Base-by-base conservation (phyloP, 2,329 filamentous ascomycete genomes). In the Colletotrichum tropicale region DNA sequence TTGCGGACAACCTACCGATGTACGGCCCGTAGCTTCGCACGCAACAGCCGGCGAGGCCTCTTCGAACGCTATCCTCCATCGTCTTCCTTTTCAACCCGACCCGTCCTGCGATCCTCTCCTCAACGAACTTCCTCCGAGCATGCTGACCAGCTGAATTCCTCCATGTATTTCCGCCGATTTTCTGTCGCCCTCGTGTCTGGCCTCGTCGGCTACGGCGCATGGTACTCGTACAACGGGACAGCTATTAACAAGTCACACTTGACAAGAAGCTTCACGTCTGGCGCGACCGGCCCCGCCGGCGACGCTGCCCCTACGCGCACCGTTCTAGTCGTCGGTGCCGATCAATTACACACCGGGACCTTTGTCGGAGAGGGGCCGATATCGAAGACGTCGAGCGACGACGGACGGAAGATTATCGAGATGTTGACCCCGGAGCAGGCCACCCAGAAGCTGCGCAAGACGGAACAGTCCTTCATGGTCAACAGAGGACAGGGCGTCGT, bases 381-480 rank as follows among this genome's bases (percentile, higher is more conserved):
- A 76, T 94, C 94, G 61, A 99, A 99, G 87, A 91, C 94, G 80
- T 95, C 94, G 5, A 94, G 96, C 85, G 94, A 95, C 82, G 94
- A 94, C 83, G 95, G 96, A 34, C 92, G 94, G 78, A 95, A 94
- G 82, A 94, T 98, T 38, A 89, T 99, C 75, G 96, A 98, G 88
- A 99, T 99, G 96, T 89, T 99, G 85, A 98, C 95, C 13, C 94
- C 96, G 1, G 96, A 98, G 75, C 96, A 99, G 88, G 96, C 95
- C 28, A 98, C 96, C 16, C 91, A 95, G 81, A 98, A 96, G 87
- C 87, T 99, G 81, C 91, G 97, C 79, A 93, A 94, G 83, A 95
- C 95, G 81, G 96, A 99, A 86, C 93, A 98, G 86, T 98, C 96
- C 34, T 98, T 96, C 85, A 88, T 96, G 12, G 95, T 99, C 55